Evolutionary conservation across 306 rosid genomes (phyloP).

Genomic region (Parietaria judaica): DNA sequence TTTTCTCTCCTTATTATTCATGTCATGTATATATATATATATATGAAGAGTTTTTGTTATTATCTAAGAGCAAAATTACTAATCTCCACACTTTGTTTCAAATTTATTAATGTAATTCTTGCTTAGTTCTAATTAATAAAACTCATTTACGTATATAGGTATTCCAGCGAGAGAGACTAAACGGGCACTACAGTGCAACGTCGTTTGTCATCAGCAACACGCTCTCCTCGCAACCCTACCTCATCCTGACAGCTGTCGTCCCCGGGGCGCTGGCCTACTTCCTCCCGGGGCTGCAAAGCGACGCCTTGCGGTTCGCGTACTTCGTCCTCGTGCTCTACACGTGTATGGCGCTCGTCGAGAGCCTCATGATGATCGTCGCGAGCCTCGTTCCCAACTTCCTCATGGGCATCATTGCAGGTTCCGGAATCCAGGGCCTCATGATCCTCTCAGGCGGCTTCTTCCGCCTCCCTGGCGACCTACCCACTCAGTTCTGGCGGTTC

Average conservation of each 20-base stretch:
- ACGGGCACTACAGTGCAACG: conserved; percentile 57
- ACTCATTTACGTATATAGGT: conserved; percentile 24
- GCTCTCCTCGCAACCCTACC: conserved; percentile 47
- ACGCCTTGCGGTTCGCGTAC: conserved; percentile 29
- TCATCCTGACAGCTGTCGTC: conserved; percentile 33
- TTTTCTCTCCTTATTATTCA: too few species aligned
- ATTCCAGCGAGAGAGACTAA: conserved; percentile 58
- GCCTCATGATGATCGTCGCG: conserved; percentile 73
- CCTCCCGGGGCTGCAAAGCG: conserved; percentile 46
- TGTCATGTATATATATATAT: too few species aligned
- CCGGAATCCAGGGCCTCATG: conserved; percentile 69
- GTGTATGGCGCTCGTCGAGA: conserved; percentile 55
- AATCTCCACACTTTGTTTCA: too few species aligned
- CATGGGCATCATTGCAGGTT: conserved; percentile 65
- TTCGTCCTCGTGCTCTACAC: conserved; percentile 32
- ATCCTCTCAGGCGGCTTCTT: conserved; percentile 49
- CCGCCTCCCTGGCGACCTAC: conserved; percentile 44
- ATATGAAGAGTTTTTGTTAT: too few species aligned
- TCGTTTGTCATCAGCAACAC: conserved; percentile 58
- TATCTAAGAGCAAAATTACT: too few species aligned
- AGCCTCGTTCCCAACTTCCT: conserved; percentile 60
- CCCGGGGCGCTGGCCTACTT: conserved; percentile 50
- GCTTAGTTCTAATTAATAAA: too few species aligned
- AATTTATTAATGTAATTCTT: too few species aligned
- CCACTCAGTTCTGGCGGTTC: conserved; percentile 43